Evolutionary conservation across 2,329 filamentous ascomycete species (phyloP).

Genomic region (Amphichorda felina): DNA sequence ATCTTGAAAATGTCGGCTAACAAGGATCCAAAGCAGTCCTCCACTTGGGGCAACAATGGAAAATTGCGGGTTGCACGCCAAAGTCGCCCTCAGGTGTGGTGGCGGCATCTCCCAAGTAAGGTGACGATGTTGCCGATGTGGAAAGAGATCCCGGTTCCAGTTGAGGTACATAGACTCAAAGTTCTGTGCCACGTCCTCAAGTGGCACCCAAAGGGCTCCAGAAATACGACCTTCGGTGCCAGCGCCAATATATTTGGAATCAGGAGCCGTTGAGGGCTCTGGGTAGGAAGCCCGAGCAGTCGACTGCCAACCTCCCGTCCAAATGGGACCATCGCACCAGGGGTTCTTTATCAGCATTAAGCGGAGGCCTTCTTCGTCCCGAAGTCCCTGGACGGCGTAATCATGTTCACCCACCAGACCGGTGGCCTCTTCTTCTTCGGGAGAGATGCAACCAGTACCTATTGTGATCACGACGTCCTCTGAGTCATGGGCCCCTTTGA

Average conservation of each 20-base stretch:
- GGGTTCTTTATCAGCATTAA: slow-evolving; percentile 87
- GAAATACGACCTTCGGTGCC: slow-evolving; percentile 2
- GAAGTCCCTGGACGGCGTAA: slow-evolving; percentile 80
- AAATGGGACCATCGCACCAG: slow-evolving; percentile 74
- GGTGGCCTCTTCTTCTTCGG: slow-evolving; percentile 64
- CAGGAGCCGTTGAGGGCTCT: neutral
- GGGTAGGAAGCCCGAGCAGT: slow-evolving; percentile 5
- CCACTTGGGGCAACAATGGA: slow-evolving; percentile 46
- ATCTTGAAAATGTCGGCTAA: slow-evolving; percentile 76
- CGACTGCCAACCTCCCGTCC: slow-evolving; percentile 38
- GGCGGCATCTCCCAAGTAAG: slow-evolving; percentile 66
- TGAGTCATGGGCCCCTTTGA: slow-evolving; percentile 61
- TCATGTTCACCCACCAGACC: slow-evolving; percentile 87
- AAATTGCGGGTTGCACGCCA: slow-evolving; percentile 60
- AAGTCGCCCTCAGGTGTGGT: slow-evolving; percentile 36
- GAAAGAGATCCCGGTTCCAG: slow-evolving; percentile 85
- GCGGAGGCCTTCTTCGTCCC: slow-evolving; percentile 45
- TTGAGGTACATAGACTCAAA: slow-evolving; percentile 96
- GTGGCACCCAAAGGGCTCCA: slow-evolving; percentile 89
- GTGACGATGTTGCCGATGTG: slow-evolving; percentile 74
- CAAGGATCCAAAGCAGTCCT: slow-evolving; percentile 68
- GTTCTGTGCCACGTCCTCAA: slow-evolving; percentile 78
- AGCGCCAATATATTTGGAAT: neutral
- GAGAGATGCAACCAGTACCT: slow-evolving; percentile 74
- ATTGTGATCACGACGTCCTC: slow-evolving; percentile 82